A percentile compares a stretch with the other conserved stretches of the same genome.
Evolutionary conservation across 345 rosid species (phyloP).

Genomic region (Aurinia saxatilis): DNA sequence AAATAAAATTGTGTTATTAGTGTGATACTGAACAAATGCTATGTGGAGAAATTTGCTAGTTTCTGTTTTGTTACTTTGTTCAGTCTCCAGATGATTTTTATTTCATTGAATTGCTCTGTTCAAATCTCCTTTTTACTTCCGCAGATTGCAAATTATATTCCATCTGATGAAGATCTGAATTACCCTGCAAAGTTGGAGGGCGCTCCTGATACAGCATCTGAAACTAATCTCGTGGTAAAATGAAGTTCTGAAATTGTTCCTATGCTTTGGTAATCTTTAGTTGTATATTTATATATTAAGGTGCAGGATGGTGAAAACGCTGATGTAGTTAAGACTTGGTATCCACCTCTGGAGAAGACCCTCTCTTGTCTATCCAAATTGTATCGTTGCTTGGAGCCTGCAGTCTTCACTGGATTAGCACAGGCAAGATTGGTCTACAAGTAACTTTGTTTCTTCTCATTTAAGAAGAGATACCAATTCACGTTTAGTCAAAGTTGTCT

Average conservation of each 20-base stretch:
- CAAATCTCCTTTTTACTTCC: constrained; percentile 18
- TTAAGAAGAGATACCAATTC: constrained; percentile 1
- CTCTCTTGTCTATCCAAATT: constrained; percentile 85
- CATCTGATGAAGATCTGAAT: constrained; percentile 72
- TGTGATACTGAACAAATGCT: background rate
- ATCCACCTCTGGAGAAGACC: constrained; percentile 92
- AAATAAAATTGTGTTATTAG: background rate
- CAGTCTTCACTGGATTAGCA: constrained; percentile 91
- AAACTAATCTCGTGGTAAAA: constrained; percentile 30
- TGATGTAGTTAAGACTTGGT: constrained; percentile 77
- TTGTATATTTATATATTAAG: constrained; percentile 12
- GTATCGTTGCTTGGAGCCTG: constrained; percentile 77
- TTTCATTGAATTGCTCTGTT: constrained; percentile 12
- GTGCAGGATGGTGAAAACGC: constrained; percentile 59
- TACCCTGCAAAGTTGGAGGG: constrained; percentile 87
- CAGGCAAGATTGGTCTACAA: constrained; percentile 51
- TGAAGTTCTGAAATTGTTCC: background rate
- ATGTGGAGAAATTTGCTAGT: background rate
- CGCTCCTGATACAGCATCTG: constrained; percentile 41
- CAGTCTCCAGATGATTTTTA: background rate
- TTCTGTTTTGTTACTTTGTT: constrained; percentile 1
- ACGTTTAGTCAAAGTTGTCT: constrained; percentile 13
- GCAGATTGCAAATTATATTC: constrained; percentile 87
- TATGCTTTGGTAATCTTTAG: constrained; percentile 4
- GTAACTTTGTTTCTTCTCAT: constrained; percentile 1